Evolutionary conservation across 2,329 filamentous ascomycete species (phyloP), one percentile per base, ranked within the genome.

Genomic region (Huntiella decipiens): DNA sequence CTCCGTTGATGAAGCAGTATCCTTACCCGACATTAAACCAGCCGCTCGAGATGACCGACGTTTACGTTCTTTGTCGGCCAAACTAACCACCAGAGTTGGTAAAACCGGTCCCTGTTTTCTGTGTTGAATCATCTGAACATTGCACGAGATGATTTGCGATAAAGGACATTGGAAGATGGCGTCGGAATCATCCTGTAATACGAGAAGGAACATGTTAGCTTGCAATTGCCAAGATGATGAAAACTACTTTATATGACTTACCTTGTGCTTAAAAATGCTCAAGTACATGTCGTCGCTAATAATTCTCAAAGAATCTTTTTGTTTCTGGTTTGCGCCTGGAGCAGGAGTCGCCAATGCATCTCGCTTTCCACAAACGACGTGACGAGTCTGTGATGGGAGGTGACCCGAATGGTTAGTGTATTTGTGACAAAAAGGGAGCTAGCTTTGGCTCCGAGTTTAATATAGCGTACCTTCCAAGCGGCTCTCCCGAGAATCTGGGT

Each of bases 11-110:
- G 6, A 61, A 69, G 35, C 6, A 11, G 32, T 35, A 16, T 50
- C 48, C 54, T 70, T 74, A 5, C 63, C 58, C 7, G 67, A 57
- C 13, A 66, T 68, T 16, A 79, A 61, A 3, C 71, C 71, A 3
- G 71, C 68, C 3, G 76, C 72, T 50, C 75, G 67, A 52, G 75
- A 79, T 40, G 76, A 79, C 50, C 76, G 67, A 43, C 76, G 70
- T 54, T 78, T 79, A 46, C 73, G 69, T 51, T 75, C 63, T 56
- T 74, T 77, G 52, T 79, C 74, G 34, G 67, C 64, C 41, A 79
- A 60, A 51, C 63, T 71, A 34, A 79, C 56, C 39, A 77, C 62
- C 10, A 80, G 64, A 4, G 76, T 79, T 1, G 73, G 73, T 5
- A 74, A 58, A 4, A 70, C 63, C 8, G 71, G 68, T 1, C 70